These are phyloP conservation scores for Ettlia oleoabundans DNA, from an alignment of 139 green algal species.

Conservation along the genomic window DNA sequence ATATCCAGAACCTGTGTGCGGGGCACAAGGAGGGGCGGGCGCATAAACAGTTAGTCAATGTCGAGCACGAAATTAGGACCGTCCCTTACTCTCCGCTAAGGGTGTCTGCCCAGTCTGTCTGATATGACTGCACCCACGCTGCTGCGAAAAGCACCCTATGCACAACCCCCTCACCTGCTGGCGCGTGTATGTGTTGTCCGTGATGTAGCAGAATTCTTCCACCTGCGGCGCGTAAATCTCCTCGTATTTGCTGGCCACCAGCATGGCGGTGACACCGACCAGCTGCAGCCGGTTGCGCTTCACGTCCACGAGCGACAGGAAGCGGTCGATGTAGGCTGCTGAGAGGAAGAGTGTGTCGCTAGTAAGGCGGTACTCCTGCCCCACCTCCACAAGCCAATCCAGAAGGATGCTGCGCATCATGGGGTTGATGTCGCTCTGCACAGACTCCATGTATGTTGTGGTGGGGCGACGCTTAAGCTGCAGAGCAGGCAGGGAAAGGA, in stretches of 20 bases:
- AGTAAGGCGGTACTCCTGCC: constrained; percentile 93
- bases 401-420: constrained; percentile 95
- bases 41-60: no score
- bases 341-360: constrained; percentile 93
- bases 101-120: no score
- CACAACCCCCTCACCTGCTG: constrained; percentile 62
- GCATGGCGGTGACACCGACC: constrained; percentile 93
- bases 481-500: constrained; percentile 12
- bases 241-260: constrained; percentile 96
- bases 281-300: constrained; percentile 72
- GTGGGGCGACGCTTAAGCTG: constrained; percentile 70
- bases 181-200: constrained; percentile 96
- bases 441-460: constrained; percentile 71
- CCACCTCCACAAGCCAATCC: constrained; percentile 97
- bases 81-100: no score
- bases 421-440: constrained; percentile 91
- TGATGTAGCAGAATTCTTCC: constrained; percentile 97
- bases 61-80: no score
- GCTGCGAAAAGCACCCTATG: background rate
- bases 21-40: background rate
- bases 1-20: constrained; percentile 80
- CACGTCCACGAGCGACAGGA: constrained; percentile 72
- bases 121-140: no score
- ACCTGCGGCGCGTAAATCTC: constrained; percentile 92
- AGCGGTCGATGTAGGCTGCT: constrained; percentile 91